Percentiles rank a stretch among this genome's conserved stretches.
Conservation (phyloP, 768 basidiomycete species). For the Panus rudis region DNA sequence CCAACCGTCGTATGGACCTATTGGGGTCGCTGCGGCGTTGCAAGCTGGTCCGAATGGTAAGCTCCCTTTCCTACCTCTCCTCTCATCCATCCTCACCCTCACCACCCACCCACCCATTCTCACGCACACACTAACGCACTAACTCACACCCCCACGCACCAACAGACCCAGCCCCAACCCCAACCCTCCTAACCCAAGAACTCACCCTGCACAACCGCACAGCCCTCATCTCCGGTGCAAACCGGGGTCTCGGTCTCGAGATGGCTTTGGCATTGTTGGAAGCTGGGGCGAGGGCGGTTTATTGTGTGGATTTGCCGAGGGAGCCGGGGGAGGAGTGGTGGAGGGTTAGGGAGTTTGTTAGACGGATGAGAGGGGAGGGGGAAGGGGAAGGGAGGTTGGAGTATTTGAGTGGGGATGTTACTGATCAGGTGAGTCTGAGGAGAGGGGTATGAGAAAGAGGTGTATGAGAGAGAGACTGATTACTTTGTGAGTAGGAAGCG, state of each 20-base stretch:
- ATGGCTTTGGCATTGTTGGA: conserved; percentile 71
- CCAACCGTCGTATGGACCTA: conserved; percentile 48
- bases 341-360: conserved; percentile 40
- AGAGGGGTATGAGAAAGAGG: background rate
- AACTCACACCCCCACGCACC: background rate
- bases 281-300: conserved; percentile 58
- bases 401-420: conserved; percentile 62
- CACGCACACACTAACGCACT: background rate
- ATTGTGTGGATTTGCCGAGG: conserved; percentile 59
- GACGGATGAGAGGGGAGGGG: conserved; percentile 14
- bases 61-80: conserved; percentile 25
- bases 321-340: conserved; percentile 52
- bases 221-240: conserved; percentile 33
- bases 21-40: conserved; percentile 58
- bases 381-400: conserved; percentile 37
- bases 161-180: conserved; percentile 11
- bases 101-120: conserved; percentile 49
- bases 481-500: conserved; percentile 9
- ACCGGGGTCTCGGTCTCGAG: conserved; percentile 69
- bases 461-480: background rate
- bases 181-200: conserved; percentile 21
- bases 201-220: conserved; percentile 28
- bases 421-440: conserved; percentile 44
- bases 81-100: conserved; percentile 56
- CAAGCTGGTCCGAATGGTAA: conserved; percentile 24